Evolutionary conservation across 1,139 yeast genomes (phyloP).

Genomic region (Blastobotrys elegans): DNA sequence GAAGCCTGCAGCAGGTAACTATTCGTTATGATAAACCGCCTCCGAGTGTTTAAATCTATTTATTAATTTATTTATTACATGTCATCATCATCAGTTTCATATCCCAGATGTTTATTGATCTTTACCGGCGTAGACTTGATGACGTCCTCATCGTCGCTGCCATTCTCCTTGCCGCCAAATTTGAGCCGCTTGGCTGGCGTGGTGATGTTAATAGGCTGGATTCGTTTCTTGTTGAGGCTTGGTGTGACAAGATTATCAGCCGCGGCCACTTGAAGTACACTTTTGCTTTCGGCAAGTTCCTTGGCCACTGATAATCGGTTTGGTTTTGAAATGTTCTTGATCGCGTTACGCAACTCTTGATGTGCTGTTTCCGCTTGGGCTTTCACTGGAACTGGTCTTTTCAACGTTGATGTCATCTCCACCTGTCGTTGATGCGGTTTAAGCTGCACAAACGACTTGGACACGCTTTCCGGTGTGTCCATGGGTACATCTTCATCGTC

Average conservation of each 20-base stretch:
- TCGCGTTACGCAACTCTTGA: conserved; percentile 24
- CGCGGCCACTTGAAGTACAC: conserved; percentile 13
- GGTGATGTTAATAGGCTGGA: conserved; percentile 1
- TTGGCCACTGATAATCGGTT: conserved; percentile 20
- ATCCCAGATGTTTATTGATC: background rate
- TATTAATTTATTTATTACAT: no score
- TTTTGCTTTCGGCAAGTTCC: conserved; percentile 14
- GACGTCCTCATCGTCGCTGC: conserved; percentile 1
- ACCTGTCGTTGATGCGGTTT: conserved; percentile 6
- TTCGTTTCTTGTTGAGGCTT: conserved; percentile 10
- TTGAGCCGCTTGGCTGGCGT: conserved; percentile 9
- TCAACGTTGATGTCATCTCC: conserved; percentile 3
- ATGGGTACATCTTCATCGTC: background rate
- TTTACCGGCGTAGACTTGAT: conserved; percentile 7
- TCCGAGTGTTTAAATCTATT: no score
- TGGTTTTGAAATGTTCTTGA: conserved; percentile 24
- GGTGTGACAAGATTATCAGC: conserved; percentile 13
- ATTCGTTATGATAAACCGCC: no score
- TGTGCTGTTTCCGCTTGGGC: conserved; percentile 13
- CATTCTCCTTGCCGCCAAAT: conserved; percentile 2
- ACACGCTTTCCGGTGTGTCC: background rate
- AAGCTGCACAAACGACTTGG: background rate
- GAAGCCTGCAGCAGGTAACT: conserved; percentile 27
- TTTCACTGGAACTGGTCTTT: background rate
- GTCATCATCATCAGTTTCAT: conserved; percentile 7